phyloP scores from a whole-genome alignment of 2,329 filamentous ascomycete species.

The Waltergamsia citrina region DNA sequence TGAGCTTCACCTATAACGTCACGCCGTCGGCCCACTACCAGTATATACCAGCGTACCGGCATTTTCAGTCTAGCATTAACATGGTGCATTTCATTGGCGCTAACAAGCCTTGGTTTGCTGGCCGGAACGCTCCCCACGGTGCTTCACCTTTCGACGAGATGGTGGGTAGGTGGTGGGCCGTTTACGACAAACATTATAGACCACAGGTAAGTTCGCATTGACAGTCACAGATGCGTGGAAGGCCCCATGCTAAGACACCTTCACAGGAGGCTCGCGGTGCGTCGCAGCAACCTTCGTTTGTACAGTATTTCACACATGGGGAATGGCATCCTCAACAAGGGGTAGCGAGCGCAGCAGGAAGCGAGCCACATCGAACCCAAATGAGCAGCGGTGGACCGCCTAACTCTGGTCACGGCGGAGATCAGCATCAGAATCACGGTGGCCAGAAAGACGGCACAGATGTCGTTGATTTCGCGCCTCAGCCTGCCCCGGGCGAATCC shows the following conservation, averaged over 20 bases:
- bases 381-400: slow-evolving; percentile 4
- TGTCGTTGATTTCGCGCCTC: neutral
- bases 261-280: neutral
- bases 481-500: neutral
- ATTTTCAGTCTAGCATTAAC: slow-evolving; percentile 84
- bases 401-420: too few species aligned
- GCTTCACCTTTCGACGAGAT: slow-evolving; percentile 71
- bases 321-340: slow-evolving; percentile 33
- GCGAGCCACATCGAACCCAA: neutral
- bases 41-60: slow-evolving; percentile 87
- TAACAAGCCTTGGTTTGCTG: slow-evolving; percentile 78
- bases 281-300: slow-evolving; percentile 16
- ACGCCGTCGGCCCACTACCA: slow-evolving; percentile 96
- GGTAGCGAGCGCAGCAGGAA: neutral
- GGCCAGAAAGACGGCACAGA: neutral
- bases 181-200: slow-evolving; percentile 81
- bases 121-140: slow-evolving; percentile 43
- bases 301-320: slow-evolving; percentile 45
- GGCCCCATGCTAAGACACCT: slow-evolving; percentile 1
- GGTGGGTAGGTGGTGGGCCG: slow-evolving; percentile 83
- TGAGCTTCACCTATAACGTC: slow-evolving; percentile 95
- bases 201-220: slow-evolving; percentile 25
- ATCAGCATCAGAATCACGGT: slow-evolving; percentile 5
- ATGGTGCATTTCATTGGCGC: slow-evolving; percentile 91
- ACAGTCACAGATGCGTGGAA: too few species aligned